A percentile compares a stretch with the other conserved stretches of the same genome.
phyloP scores from a whole-genome alignment of 352 stramenopile genomes.

The Albugo laibachii region DNA sequence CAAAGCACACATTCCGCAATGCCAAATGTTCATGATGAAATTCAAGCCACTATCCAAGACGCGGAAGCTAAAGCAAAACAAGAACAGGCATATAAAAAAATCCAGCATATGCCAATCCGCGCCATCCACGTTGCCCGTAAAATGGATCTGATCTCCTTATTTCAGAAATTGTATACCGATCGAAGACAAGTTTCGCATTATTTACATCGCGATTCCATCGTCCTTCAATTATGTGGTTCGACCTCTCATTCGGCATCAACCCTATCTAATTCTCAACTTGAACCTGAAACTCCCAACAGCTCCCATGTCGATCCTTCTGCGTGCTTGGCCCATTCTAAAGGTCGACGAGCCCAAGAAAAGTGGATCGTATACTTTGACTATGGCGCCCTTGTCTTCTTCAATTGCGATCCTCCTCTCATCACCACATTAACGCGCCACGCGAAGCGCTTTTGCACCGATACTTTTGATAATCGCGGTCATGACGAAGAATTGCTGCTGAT shows the following conservation, averaged over 20 bases:
- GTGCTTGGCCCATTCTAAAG: constrained; percentile 5
- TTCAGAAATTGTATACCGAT: constrained; percentile 76
- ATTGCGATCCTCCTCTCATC: constrained; percentile 64
- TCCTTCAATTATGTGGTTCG: constrained; percentile 29
- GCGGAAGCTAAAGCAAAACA: constrained; percentile 30
- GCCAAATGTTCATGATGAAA: constrained; percentile 10
- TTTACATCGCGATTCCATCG: constrained; percentile 66
- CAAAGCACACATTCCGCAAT: too few species aligned
- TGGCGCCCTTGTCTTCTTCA: constrained; percentile 84
- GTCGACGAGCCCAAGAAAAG: constrained; percentile 68
- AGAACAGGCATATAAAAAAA: constrained; percentile 12
- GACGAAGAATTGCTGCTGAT: constrained; percentile 63
- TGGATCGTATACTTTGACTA: constrained; percentile 88
- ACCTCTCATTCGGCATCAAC: constrained; percentile 1
- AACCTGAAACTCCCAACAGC: background rate
- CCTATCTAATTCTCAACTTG: background rate
- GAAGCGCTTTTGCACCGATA: constrained; percentile 50
- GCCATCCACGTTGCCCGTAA: constrained; percentile 67
- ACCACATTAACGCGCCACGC: constrained; percentile 56
- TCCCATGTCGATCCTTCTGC: constrained; percentile 28
- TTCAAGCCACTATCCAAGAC: constrained; percentile 41
- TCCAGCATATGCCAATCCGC: constrained; percentile 67
- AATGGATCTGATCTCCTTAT: constrained; percentile 72
- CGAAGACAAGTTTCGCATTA: constrained; percentile 65
- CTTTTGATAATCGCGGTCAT: constrained; percentile 58